Base-by-base conservation (phyloP, 23 red algal genomes). In the Cyanidiococcus yangmingshanensis region DNA sequence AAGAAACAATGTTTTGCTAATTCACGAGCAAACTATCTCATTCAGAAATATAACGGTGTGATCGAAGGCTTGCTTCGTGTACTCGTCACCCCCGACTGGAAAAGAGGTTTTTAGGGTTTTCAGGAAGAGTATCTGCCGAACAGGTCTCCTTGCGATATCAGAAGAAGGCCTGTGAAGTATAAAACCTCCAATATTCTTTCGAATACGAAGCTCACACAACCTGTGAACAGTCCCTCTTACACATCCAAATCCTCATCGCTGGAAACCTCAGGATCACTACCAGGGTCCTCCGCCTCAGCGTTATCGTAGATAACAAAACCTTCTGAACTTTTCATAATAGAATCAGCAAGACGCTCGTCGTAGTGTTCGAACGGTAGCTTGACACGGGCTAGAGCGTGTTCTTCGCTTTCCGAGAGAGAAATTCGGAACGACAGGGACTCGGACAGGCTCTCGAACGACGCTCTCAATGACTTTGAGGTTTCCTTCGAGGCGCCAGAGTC, bases 211-310 rank as follows among this genome's bases (percentile, higher is more conserved):
- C n/a, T n/a, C n/a, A n/a, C n/a, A n/a, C n/a, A n/a, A n/a, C n/a
- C n/a, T n/a, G n/a, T n/a, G n/a, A n/a, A n/a, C 45, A 54, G 45
- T 54, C 32, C 12, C 63, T 27, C 16, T 35, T 30, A 71, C 3
- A 71, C 63, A 29, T 71, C 63, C 27, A 71, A 29, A 71, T 71
- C 63, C 32, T 71, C 63, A 30, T 71, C 63, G 63, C 63, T 71
- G 7, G 63, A 71, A 7, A 71, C 27, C 32, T 71, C 63, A 29
- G 63, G 63, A 29, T 71, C 63, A 35, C 63, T 71, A 35, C 63
- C 63, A 2, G 63, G 63, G 16, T 71, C 63, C 3, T 71, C 63
- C n/a, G 63, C 63, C 27, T 71, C 63, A 29, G 32, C 63, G 32
- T 71, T 71, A 3, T 71, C 63, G 7, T 27, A 35, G 7, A 71